These are phyloP conservation scores for Scutellaria minor DNA, from an alignment of 257 asterid genomes.

Conservation along the genomic window DNA sequence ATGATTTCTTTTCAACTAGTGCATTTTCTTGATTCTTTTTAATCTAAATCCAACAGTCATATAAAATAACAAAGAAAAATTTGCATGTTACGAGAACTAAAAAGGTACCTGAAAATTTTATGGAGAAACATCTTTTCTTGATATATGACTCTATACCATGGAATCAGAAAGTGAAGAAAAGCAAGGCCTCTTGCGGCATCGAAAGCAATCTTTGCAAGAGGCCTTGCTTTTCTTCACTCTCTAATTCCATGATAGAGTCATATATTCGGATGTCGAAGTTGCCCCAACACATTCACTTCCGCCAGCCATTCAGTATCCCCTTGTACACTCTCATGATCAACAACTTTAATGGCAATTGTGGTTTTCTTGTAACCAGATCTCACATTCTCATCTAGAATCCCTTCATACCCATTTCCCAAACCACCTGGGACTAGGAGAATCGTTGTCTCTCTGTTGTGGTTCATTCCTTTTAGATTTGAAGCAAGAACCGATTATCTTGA, in stretches of 20 bases:
- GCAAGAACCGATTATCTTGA: conserved; percentile 63
- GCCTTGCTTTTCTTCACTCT: too few relatives aligned
- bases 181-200: conserved; percentile 96
- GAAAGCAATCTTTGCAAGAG: conserved; percentile 87
- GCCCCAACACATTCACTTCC: conserved; percentile 88
- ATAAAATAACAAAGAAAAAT: too few relatives aligned
- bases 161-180: conserved; percentile 56
- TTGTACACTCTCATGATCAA: conserved; percentile 86
- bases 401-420: conserved; percentile 84
- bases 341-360: conserved; percentile 84
- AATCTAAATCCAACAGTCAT: too few relatives aligned
- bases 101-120: too few relatives aligned
- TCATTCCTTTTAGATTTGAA: conserved; percentile 61
- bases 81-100: too few relatives aligned
- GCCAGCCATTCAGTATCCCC: conserved; percentile 99
- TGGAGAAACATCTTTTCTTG: too few relatives aligned
- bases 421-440: conserved; percentile 64
- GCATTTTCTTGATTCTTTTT: too few relatives aligned
- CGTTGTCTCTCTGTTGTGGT: conserved; percentile 33
- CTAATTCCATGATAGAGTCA: conserved; percentile 75
- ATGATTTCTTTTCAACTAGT: too few relatives aligned
- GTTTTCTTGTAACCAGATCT: conserved; percentile 69
- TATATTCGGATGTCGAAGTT: conserved; percentile 78
- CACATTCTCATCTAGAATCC: conserved; percentile 71
- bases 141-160: too few relatives aligned